Percentiles rank a stretch among this genome's conserved stretches.
Evolutionary conservation across 148 eudicot species (phyloP).

Genomic region (Nyssa sinensis): DNA sequence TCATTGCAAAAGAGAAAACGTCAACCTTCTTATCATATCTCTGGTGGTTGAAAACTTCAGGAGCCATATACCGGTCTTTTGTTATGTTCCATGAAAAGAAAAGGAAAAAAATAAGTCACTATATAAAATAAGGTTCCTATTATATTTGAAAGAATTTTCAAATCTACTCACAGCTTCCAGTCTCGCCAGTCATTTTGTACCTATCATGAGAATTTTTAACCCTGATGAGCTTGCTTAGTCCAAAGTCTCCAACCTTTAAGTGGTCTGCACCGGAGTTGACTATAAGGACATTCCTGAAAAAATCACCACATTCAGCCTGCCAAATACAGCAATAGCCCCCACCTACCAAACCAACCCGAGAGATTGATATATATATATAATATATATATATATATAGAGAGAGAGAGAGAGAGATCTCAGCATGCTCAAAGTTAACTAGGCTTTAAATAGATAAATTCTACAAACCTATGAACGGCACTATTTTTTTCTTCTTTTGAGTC

Average conservation of each 20-base stretch:
- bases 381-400: no score
- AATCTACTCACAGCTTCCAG: slow-evolving; percentile 89
- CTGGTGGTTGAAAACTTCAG: slow-evolving; percentile 94
- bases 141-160: not conserved
- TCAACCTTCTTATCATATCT: slow-evolving; percentile 98
- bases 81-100: slow-evolving; percentile 16
- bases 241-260: slow-evolving; percentile 97
- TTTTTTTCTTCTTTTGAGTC: no score
- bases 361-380: no score
- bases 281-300: slow-evolving; percentile 84
- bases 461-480: not conserved
- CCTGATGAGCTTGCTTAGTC: slow-evolving; percentile 90
- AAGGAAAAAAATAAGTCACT: slow-evolving; percentile 7
- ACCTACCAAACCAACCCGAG: not conserved
- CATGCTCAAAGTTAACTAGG: not conserved
- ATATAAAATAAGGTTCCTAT: slow-evolving; percentile 9
- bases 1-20: slow-evolving; percentile 96
- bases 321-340: not conserved
- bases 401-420: not conserved
- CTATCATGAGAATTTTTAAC: slow-evolving; percentile 90
- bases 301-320: slow-evolving; percentile 17
- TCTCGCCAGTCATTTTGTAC: slow-evolving; percentile 97
- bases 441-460: not conserved
- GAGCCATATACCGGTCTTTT: slow-evolving; percentile 97
- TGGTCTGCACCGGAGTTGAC: slow-evolving; percentile 96